phyloP scores from a whole-genome alignment of 495 filamentous ascomycete genomes.

The Lineolata rhizophorae region DNA sequence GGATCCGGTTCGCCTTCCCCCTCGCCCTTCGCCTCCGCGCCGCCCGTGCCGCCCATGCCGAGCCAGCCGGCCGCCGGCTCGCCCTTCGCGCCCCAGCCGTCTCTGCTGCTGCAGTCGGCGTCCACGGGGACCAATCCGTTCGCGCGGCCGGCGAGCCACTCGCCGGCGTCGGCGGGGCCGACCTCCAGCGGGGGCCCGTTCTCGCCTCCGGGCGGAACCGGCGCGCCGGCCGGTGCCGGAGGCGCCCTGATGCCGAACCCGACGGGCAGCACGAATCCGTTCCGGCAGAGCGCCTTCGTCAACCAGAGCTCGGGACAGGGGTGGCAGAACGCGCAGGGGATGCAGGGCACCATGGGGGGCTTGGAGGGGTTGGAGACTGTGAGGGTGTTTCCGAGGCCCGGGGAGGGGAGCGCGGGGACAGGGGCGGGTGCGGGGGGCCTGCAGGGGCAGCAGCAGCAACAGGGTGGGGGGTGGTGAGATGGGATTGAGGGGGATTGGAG shows the following conservation, averaged over 20 bases:
- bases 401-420: too few relatives aligned
- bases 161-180: not conserved
- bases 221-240: slow-evolving; percentile 6
- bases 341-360: slow-evolving; percentile 65
- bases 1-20: too few relatives aligned
- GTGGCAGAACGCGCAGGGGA: slow-evolving; percentile 47
- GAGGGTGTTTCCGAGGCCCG: slow-evolving; percentile 70
- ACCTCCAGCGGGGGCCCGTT: slow-evolving; percentile 1
- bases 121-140: slow-evolving; percentile 56
- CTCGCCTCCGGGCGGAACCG: too few relatives aligned
- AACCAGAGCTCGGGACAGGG: slow-evolving; percentile 70
- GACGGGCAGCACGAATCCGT: slow-evolving; percentile 86
- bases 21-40: slow-evolving; percentile 1
- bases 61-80: too few relatives aligned
- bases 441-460: slow-evolving; percentile 1
- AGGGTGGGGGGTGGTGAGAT: too few relatives aligned
- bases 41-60: not conserved
- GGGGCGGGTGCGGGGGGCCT: too few relatives aligned
- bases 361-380: slow-evolving; percentile 60
- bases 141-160: slow-evolving; percentile 22
- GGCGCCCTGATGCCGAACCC: slow-evolving; percentile 32
- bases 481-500: too few relatives aligned
- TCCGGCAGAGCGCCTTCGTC: slow-evolving; percentile 71
- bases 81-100: slow-evolving; percentile 18
- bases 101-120: slow-evolving; percentile 31